phyloP scores from a whole-genome alignment of 306 rosid genomes.

The Neltuma alba region DNA sequence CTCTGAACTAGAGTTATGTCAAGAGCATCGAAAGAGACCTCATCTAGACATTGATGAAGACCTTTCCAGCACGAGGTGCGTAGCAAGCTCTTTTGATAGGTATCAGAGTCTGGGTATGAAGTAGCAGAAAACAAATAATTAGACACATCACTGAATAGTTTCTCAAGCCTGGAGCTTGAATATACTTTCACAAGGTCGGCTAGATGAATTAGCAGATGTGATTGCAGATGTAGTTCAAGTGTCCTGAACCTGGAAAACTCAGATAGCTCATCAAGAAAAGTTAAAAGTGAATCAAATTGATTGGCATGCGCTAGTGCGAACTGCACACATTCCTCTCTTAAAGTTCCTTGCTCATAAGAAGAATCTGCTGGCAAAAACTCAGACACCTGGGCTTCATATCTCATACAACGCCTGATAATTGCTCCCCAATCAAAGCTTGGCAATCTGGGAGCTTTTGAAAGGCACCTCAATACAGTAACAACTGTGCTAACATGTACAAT shows the following conservation, averaged over 20 bases:
- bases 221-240: constrained; percentile 74
- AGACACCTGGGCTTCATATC: constrained; percentile 64
- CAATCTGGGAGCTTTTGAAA: constrained; percentile 89
- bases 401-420: constrained; percentile 83
- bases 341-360: constrained; percentile 52
- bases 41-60: constrained; percentile 70
- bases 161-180: constrained; percentile 83
- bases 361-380: constrained; percentile 43
- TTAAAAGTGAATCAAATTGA: constrained; percentile 73
- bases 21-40: constrained; percentile 63
- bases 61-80: constrained; percentile 90
- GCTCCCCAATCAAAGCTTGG: constrained; percentile 91
- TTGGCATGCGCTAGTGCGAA: constrained; percentile 87
- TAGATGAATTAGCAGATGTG: constrained; percentile 71
- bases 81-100: constrained; percentile 52
- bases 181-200: constrained; percentile 71
- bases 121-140: constrained; percentile 56
- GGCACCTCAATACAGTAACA: constrained; percentile 71
- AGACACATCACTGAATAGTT: constrained; percentile 63
- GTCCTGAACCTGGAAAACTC: constrained; percentile 76
- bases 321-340: constrained; percentile 75
- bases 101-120: constrained; percentile 40
- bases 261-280: constrained; percentile 90
- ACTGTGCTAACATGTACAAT: constrained; percentile 44
- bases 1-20: constrained; percentile 66